Evolutionary conservation across 257 asterid genomes (phyloP).

Genomic region (Solanum gracilifrons): DNA sequence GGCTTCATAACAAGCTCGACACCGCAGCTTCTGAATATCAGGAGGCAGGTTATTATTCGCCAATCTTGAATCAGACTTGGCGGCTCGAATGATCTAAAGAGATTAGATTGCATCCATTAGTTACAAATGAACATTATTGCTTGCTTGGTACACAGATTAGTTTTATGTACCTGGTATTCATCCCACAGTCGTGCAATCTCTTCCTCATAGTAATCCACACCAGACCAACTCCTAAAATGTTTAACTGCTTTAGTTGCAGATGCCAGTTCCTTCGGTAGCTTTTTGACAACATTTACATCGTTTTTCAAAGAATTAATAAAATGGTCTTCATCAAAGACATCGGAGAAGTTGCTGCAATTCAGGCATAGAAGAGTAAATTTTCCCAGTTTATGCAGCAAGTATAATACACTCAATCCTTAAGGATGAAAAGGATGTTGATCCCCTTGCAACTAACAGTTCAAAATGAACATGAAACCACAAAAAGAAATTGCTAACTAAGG

Average conservation of each 20-base stretch:
- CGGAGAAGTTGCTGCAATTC: slow-evolving; percentile 78
- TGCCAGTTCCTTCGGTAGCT: slow-evolving; percentile 54
- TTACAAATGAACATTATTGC: not conserved
- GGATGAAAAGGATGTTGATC: not conserved
- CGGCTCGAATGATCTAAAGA: slow-evolving; percentile 83
- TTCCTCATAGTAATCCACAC: slow-evolving; percentile 64
- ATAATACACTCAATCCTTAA: not conserved
- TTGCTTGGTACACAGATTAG: not conserved
- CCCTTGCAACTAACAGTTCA: not conserved
- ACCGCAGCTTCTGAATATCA: slow-evolving; percentile 81
- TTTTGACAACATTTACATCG: slow-evolving; percentile 61
- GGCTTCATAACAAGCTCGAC: slow-evolving; percentile 90
- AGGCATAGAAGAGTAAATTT: slow-evolving; percentile 5
- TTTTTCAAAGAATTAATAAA: slow-evolving; percentile 60
- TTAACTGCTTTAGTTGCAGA: slow-evolving; percentile 62
- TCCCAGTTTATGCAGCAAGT: not conserved
- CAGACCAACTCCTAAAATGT: slow-evolving; percentile 95
- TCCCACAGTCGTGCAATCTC: slow-evolving; percentile 82
- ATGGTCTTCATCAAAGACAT: slow-evolving; percentile 78
- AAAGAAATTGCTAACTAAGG: not conserved
- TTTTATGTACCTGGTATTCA: slow-evolving; percentile 51
- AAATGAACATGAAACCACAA: not conserved
- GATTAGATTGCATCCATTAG: not conserved
- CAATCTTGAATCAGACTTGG: slow-evolving; percentile 87
- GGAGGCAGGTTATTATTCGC: slow-evolving; percentile 92